These are phyloP conservation scores for Leccinum pachyderme DNA, from an alignment of 1,284 basidiomycete species.

Conservation along the genomic window DNA sequence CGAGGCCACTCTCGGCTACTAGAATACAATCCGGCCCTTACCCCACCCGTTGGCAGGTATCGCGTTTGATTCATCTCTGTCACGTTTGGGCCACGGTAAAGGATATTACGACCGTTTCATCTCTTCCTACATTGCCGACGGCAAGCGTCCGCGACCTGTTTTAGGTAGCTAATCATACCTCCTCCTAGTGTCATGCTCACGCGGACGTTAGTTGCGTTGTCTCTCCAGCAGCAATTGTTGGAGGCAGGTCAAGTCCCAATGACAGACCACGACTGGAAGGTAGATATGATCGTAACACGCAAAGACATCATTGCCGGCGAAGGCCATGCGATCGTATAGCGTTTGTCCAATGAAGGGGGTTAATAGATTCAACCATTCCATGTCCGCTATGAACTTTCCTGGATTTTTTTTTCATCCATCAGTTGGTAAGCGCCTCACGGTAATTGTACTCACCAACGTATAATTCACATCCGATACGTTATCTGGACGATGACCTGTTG, in stretches of 20 bases:
- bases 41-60: conserved; percentile 46
- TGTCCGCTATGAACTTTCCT: conserved; percentile 26
- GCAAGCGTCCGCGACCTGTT: conserved; percentile 43
- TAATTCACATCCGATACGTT: conserved; percentile 25
- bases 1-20: conserved; percentile 2
- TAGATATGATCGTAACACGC: conserved; percentile 64
- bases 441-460: conserved; percentile 28
- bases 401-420: conserved; percentile 8
- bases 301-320: conserved; percentile 36
- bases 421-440: conserved; percentile 14
- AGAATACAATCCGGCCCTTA: conserved; percentile 7
- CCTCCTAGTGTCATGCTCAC: conserved; percentile 13
- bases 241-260: conserved; percentile 54
- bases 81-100: conserved; percentile 75
- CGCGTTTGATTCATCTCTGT: conserved; percentile 70
- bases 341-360: conserved; percentile 1
- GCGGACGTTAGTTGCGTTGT: conserved; percentile 51
- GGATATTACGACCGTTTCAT: conserved; percentile 80
- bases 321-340: conserved; percentile 18
- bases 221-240: conserved; percentile 65
- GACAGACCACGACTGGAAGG: conserved; percentile 60
- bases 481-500: conserved; percentile 17
- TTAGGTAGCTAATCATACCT: conserved; percentile 44
- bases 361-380: conserved; percentile 4
- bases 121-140: conserved; percentile 45